Evolutionary conservation across 345 rosid species (phyloP).

Genomic region (Iberis pinnata): DNA sequence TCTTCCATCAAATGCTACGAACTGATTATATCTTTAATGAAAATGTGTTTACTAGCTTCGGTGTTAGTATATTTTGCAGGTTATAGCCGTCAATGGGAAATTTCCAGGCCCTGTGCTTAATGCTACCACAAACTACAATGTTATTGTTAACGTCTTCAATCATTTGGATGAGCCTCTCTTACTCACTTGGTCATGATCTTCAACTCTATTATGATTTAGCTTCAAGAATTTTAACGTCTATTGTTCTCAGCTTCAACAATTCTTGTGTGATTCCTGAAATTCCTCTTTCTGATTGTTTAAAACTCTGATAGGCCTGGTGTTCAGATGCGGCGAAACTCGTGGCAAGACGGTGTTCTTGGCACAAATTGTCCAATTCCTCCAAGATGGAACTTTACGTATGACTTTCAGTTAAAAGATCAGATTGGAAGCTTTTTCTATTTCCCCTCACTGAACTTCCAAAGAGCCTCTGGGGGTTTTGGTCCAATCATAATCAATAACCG

Average conservation of each 20-base stretch:
- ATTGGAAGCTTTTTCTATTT: conserved; percentile 85
- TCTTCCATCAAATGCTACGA: too few species aligned
- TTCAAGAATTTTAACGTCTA: too few species aligned
- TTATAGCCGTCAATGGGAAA: conserved; percentile 64
- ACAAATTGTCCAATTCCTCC: conserved; percentile 78
- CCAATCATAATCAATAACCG: conserved; percentile 62
- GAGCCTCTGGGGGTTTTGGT: conserved; percentile 96
- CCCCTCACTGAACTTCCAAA: conserved; percentile 74
- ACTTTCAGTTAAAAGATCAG: conserved; percentile 88
- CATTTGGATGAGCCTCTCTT: conserved; percentile 65
- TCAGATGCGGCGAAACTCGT: conserved; percentile 81
- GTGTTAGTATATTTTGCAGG: conserved; percentile 40
- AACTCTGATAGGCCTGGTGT: conserved; percentile 58
- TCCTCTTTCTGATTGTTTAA: background rate
- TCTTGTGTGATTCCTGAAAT: conserved; percentile 2
- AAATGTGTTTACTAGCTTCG: background rate
- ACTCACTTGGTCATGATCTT: conserved; percentile 59
- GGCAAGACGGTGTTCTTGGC: conserved; percentile 91
- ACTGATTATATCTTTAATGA: background rate
- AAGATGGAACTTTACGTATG: conserved; percentile 57
- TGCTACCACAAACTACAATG: conserved; percentile 70
- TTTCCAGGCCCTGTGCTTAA: conserved; percentile 74
- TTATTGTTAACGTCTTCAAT: conserved; percentile 55
- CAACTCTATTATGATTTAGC: too few species aligned
- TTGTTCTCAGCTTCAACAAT: too few species aligned